Base-by-base conservation (phyloP, 108 stramenopile genomes). In the Nitzschia sp. region DNA sequence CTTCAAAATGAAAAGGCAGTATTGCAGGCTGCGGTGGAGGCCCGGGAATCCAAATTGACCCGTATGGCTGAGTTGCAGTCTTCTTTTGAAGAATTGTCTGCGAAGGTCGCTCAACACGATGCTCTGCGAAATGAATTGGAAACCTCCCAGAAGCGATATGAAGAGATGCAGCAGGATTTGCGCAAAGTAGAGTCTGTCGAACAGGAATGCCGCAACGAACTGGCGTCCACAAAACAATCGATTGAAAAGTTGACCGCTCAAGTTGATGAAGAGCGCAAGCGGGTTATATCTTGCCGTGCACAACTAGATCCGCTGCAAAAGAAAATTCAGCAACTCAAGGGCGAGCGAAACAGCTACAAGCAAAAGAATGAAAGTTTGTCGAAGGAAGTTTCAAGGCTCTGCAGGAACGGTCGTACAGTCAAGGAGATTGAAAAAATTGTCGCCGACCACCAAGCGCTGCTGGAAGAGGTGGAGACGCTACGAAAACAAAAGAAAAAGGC, bases 1-100 rank as follows among this genome's bases (percentile, higher is more conserved):
- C 65, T 87, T 8, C 80, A 76, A 29, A 93, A 93, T 63, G 92
- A 93, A 70, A 88, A 89, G 84, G 84, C 85, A 8, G 86, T 93
- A 9, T 66, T 90, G 25, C 53, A 67, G 21, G 92, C 92, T 16
- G 82, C 84, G 21, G 75, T 93, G 26, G 89, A 90, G 32, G 85
- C 87, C 25, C 71, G 92, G n/a, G 89, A 90, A 75, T 75, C 83
- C 38, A 86, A 83, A 54, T 54, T 85, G 47, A 41, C 59, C 0
- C 79, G 78, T 65, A 84, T 89, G 64, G 81, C 58, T 2, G 75
- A 66, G 56, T 59, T 87, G 11, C 80, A 77, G 38, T 22, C 35
- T 2, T 72, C 78, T 2, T 64, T 76, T 21, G 41, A 55, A 0
- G 57, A 58, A 56, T 33, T 84, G 16, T 63, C 66, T 26, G 44